Evolutionary conservation across 352 stramenopile species (phyloP), one percentile per base, ranked within the genome.

Genomic region (Pythium sukuiense): DNA sequence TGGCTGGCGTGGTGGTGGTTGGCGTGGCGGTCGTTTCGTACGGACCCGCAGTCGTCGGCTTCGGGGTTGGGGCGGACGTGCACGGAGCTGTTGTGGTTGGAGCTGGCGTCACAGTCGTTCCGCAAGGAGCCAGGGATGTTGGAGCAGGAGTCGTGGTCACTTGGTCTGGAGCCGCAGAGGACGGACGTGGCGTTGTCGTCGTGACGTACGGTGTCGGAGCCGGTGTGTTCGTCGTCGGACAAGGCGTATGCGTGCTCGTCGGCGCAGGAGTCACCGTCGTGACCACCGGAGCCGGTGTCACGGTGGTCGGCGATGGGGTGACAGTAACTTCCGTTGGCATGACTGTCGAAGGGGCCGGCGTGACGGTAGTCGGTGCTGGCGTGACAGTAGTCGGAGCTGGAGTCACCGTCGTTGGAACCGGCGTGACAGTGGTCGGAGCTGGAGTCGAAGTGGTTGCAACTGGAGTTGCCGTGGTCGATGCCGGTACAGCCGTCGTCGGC

Each of bases 111-210:
- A 32, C 13, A 6, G 50, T 41, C 30, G 50, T 57, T 11, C 5
- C 29, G 12, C 32, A 45, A 0, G 53, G 53, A n/a, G 53, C 8
- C 24, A 20, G 4, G 30, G 59, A 24, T 5, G 30, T 45, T 41
- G 52, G 8, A 37, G n/a, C 52, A 33, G 59, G 59, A 2, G 59
- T 26, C 2, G 60, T 20, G 9, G 50, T 55, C 24, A 49, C 43
- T 4, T 8, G 16, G 11, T 49, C 43, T 49, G 43, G 43, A 7
- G 43, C 16, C n/a, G 27, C 14, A 8, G 43, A 26, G 4, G 60
- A 8, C 46, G 49, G 48, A 2, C 5, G 20, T 27, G 55, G n/a
- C 27, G 46, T 54, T 9, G 20, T 20, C 2, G 46, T 54, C 20
- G 24, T n/a, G 5, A 6, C 41, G 18, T 18, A 24, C 13, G 14